Conservation (phyloP, 345 rosid species). For the Boechera retrofracta region DNA sequence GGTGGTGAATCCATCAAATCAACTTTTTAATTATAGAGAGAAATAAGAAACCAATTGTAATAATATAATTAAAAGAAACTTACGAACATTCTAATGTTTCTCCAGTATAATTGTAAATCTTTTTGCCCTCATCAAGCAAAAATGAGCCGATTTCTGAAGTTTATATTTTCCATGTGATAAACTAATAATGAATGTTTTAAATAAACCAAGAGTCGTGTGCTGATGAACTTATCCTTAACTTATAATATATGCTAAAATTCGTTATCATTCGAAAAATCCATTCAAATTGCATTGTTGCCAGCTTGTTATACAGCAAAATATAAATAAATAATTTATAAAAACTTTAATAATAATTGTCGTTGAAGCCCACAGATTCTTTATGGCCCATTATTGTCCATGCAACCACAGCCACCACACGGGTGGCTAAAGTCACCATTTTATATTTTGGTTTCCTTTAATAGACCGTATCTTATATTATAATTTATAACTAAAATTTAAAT, state of each 20-base stretch:
- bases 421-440: slow-evolving; percentile 29
- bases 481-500: neutral
- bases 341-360: slow-evolving; percentile 12
- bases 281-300: slow-evolving; percentile 34
- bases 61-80: neutral
- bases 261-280: slow-evolving; percentile 37
- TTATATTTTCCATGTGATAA: neutral
- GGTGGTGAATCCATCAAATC: slow-evolving; percentile 44
- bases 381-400: slow-evolving; percentile 41
- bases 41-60: neutral
- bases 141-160: neutral
- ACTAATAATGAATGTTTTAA: neutral
- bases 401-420: slow-evolving; percentile 42
- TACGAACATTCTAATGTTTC: neutral
- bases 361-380: slow-evolving; percentile 42
- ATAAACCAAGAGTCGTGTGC: neutral
- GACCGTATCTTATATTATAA: slow-evolving; percentile 21
- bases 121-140: neutral
- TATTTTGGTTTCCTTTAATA: slow-evolving; percentile 19
- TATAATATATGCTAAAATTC: slow-evolving; percentile 31
- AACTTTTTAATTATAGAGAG: neutral
- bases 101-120: neutral
- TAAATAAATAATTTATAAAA: neutral
- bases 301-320: slow-evolving; percentile 35
- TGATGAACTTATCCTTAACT: slow-evolving; percentile 22